A percentile compares a stretch with the other conserved stretches of the same genome.
phyloP scores from a whole-genome alignment of 768 basidiomycete genomes.

The Tricholoma sp. region DNA sequence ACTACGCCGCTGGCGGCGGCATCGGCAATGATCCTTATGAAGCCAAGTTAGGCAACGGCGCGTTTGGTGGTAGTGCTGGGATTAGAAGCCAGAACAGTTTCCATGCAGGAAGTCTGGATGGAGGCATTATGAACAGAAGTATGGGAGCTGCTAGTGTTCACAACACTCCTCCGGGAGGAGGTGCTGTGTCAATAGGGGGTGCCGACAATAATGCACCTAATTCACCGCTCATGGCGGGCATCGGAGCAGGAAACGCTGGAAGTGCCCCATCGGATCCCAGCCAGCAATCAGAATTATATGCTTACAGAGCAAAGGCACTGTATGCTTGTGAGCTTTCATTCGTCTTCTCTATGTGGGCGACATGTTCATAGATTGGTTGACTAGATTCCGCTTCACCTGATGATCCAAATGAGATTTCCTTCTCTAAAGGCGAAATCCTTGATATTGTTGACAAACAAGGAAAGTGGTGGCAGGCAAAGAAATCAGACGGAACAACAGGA shows the following conservation, averaged over 20 bases:
- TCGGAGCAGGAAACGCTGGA: slow-evolving; percentile 47
- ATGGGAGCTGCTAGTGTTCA: slow-evolving; percentile 49
- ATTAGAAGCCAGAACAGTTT: slow-evolving; percentile 53
- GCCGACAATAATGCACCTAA: slow-evolving; percentile 43
- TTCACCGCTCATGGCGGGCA: slow-evolving; percentile 68
- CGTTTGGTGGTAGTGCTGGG: slow-evolving; percentile 35
- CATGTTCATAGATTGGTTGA: slow-evolving; percentile 14
- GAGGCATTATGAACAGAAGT: slow-evolving; percentile 31
- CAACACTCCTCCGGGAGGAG: slow-evolving; percentile 39
- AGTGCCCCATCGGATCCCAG: slow-evolving; percentile 20
- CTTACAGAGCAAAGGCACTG: slow-evolving; percentile 82
- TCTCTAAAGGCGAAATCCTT: slow-evolving; percentile 86
- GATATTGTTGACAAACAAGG: slow-evolving; percentile 92
- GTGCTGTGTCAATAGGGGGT: slow-evolving; percentile 35
- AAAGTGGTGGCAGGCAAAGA: slow-evolving; percentile 91
- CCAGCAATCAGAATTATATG: slow-evolving; percentile 38
- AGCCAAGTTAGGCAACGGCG: slow-evolving; percentile 51
- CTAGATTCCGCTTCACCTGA: slow-evolving; percentile 90
- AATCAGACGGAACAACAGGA: slow-evolving; percentile 68
- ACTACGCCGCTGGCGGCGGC: slow-evolving; percentile 62
- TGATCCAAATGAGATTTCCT: slow-evolving; percentile 95
- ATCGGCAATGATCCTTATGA: slow-evolving; percentile 71
- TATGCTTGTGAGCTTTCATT: slow-evolving; percentile 69
- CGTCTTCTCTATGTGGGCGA: slow-evolving; percentile 1
- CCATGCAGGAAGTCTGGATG: slow-evolving; percentile 38